Conservation (phyloP, 2,329 filamentous ascomycete genomes). For the Sporothrix phasma region DNA sequence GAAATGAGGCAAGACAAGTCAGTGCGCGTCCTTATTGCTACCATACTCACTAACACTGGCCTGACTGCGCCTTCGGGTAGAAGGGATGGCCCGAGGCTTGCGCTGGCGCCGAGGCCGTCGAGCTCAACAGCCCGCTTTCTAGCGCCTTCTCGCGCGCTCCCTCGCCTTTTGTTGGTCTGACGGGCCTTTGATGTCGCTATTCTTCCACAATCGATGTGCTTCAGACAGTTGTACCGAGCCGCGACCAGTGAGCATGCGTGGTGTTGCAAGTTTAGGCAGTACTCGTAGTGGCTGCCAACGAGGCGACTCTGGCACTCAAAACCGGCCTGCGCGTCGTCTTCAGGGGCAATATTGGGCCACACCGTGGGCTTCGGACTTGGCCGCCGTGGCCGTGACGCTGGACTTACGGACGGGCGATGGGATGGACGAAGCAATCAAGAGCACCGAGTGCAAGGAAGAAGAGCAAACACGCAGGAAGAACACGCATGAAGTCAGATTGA, state of each 20-base stretch:
- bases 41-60: neutral
- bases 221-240: neutral
- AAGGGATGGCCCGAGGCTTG: neutral
- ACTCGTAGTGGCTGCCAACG: neutral
- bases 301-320: neutral
- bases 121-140: neutral
- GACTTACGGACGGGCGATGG: neutral
- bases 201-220: neutral
- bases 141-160: neutral
- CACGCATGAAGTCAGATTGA: too few relatives aligned
- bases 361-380: neutral
- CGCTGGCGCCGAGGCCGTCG: neutral
- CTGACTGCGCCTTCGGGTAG: neutral
- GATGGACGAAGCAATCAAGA: neutral
- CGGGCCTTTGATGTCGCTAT: neutral
- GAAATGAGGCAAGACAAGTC: neutral
- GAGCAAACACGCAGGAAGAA: too few relatives aligned
- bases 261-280: constrained; percentile 9
- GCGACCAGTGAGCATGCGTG: neutral
- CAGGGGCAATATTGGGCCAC: neutral
- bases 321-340: neutral
- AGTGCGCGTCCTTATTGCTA: neutral
- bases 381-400: neutral
- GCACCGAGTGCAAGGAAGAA: neutral
- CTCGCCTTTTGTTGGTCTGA: neutral